Evolutionary conservation across 2,329 filamentous ascomycete species (phyloP), one percentile per base, ranked within the genome.

Genomic region (Cyphellophora europaea): DNA sequence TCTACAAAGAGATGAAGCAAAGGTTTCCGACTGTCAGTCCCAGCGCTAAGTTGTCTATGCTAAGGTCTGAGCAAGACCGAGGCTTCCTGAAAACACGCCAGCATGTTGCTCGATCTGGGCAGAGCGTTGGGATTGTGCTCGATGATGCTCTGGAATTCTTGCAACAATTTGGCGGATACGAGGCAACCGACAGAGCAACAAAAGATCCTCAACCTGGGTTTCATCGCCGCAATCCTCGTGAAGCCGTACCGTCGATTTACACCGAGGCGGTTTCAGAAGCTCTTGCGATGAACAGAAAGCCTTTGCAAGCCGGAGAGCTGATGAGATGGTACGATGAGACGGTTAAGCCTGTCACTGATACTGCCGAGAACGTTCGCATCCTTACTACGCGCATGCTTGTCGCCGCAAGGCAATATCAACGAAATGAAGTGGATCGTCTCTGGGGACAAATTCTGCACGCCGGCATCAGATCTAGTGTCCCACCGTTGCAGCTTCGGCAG

Each of bases 231-330:
- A 53, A 52, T 10, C 40, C 57, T 13, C 52, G 63, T 28, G 55
- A 64, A 19, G 57, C 66, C 30, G 61, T 67, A 37, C 62, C 69
- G 19, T 54, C 66, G 3, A 56, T 66, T 11, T 73, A 74, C 48
- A 69, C 74, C 37, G 67, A 70, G 36, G 63, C 66, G 36, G 49
- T 79, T 32, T 67, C 80, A 44, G 70, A 69, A 29, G 59, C 74
- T 4, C 72, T 77, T 48, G 30, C 19, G 12, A 32, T 19, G 27
- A 30, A 30, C 18, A n/a, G n/a, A n/a, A n/a, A n/a, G n/a, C n/a
- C n/a, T n/a, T n/a, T n/a, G n/a, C n/a, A n/a, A n/a, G n/a, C n/a
- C n/a, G n/a, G n/a, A n/a, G n/a, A n/a, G n/a, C n/a, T n/a, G n/a
- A n/a, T n/a, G n/a, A n/a, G n/a, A n/a, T n/a, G n/a, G n/a, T n/a